Conservation (phyloP, 208 protist genomes). For the Kentomonas sorsogonicus region DNA sequence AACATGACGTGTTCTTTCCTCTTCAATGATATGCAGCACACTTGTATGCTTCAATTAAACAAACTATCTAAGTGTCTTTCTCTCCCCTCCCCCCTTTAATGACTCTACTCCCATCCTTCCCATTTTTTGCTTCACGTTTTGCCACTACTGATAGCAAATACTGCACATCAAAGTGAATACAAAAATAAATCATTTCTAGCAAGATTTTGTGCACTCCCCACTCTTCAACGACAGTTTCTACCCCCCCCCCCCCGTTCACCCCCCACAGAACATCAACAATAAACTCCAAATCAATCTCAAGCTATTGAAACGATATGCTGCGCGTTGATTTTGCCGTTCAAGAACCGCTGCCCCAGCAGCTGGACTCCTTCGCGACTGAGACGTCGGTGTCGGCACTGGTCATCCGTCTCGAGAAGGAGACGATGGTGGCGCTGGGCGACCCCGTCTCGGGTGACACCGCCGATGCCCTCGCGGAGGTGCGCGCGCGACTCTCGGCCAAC, state of each 20-base stretch:
- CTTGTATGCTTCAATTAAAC: not conserved
- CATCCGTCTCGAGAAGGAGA: not conserved
- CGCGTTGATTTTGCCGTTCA: conserved; percentile 1
- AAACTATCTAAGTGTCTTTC: not conserved
- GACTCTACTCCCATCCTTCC: not conserved
- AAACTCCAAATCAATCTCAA: too few species aligned
- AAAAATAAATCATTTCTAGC: not conserved
- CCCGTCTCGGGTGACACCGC: not conserved
- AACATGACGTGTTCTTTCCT: conserved; percentile 3
- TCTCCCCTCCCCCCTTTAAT: not conserved
- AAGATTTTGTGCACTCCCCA: not conserved
- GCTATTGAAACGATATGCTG: conserved; percentile 1
- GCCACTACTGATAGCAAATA: too few species aligned
- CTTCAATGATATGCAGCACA: not conserved
- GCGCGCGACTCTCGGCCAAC: not conserved
- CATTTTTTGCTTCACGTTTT: not conserved
- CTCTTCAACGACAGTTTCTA: not conserved
- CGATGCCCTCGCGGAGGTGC: not conserved
- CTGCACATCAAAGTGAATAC: not conserved
- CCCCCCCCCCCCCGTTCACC: too few species aligned
- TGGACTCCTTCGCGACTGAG: not conserved
- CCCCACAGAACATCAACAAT: too few species aligned
- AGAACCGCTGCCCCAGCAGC: not conserved
- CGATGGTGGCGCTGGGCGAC: not conserved
- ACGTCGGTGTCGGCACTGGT: conserved; percentile 1